A percentile compares a stretch with the other conserved stretches of the same genome.
These are phyloP conservation scores for Calocera cornea DNA, from an alignment of 768 basidiomycete genomes.

Conservation along the genomic window DNA sequence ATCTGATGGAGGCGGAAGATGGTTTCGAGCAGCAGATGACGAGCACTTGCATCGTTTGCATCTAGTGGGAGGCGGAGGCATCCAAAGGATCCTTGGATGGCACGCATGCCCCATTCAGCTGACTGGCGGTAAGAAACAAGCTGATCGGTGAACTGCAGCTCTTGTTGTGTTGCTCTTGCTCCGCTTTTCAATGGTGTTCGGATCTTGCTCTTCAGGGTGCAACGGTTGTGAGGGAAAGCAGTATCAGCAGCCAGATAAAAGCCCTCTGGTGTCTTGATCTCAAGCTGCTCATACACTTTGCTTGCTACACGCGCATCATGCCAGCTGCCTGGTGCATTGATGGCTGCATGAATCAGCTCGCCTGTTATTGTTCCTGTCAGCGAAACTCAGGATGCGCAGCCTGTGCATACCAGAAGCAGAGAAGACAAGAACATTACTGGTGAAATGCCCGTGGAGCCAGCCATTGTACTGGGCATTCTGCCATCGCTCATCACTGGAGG, in stretches of 20 bases:
- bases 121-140: constrained; percentile 36
- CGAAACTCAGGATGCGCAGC: neutral
- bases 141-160: constrained; percentile 22
- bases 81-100: constrained; percentile 36
- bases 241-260: constrained; percentile 35
- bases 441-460: constrained; percentile 31
- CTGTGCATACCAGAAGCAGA: constrained; percentile 19
- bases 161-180: neutral
- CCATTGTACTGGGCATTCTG: constrained; percentile 38
- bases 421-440: constrained; percentile 31
- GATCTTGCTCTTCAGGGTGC: constrained; percentile 25
- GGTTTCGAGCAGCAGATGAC: constrained; percentile 27
- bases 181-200: constrained; percentile 29
- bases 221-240: constrained; percentile 32
- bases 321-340: constrained; percentile 38
- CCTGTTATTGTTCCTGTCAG: too few species aligned
- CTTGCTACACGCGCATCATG: constrained; percentile 34
- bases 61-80: constrained; percentile 31
- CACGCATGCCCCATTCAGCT: constrained; percentile 39
- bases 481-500: constrained; percentile 28
- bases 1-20: constrained; percentile 28
- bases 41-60: constrained; percentile 20
- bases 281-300: constrained; percentile 29
- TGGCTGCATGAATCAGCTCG: constrained; percentile 23
- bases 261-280: constrained; percentile 26